Conservation (phyloP, 257 asterid species). For the Coffea canephora region DNA sequence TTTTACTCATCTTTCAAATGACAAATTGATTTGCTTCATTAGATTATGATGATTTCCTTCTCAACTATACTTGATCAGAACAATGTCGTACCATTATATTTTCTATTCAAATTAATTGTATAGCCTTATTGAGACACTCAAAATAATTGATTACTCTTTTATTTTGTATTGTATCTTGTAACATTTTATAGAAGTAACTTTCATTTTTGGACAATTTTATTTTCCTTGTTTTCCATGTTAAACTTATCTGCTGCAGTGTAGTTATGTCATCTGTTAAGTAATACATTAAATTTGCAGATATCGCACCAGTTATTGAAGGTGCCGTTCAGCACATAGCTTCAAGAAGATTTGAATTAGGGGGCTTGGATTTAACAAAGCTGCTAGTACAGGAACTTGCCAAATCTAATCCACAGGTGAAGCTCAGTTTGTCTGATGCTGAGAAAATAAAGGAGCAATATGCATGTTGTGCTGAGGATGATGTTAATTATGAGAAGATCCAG, state of each 20-base stretch:
- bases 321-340: conserved; percentile 97
- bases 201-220: background rate
- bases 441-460: conserved; percentile 77
- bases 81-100: background rate
- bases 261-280: background rate
- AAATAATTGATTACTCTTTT: background rate
- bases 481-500: conserved; percentile 52
- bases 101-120: background rate
- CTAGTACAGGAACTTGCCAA: conserved; percentile 61
- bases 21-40: background rate
- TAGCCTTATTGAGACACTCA: background rate
- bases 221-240: too few relatives aligned
- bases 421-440: conserved; percentile 66
- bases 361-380: conserved; percentile 76
- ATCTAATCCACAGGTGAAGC: conserved; percentile 62
- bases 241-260: background rate
- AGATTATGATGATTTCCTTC: background rate
- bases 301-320: conserved; percentile 96
- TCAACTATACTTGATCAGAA: background rate
- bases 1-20: background rate
- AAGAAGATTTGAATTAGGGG: conserved; percentile 88
- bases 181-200: background rate
- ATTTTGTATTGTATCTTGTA: background rate
- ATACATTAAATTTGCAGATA: conserved; percentile 44
- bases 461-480: conserved; percentile 76